Evolutionary conservation across 164 flowering plant species (phyloP).

Genomic region (Aristolochia californica): DNA sequence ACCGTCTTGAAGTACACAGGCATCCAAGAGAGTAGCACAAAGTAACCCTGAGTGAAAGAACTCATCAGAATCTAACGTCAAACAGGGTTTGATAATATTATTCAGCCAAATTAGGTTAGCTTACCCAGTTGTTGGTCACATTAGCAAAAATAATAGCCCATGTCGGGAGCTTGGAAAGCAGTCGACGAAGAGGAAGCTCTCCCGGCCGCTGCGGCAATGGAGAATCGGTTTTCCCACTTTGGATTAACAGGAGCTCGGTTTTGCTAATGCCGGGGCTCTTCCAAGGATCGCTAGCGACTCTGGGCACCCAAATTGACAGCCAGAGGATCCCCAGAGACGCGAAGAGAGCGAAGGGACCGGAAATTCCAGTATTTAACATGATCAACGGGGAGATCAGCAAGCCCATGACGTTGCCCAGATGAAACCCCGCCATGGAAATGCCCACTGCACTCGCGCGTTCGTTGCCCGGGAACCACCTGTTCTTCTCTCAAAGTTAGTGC

Average conservation of each 20-base stretch:
- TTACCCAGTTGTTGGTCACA: conserved; percentile 85
- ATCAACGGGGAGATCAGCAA: conserved; percentile 60
- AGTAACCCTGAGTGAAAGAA: conserved; percentile 59
- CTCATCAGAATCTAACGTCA: neutral
- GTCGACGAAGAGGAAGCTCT: conserved; percentile 39
- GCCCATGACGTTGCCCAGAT: conserved; percentile 78
- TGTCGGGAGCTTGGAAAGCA: conserved; percentile 67
- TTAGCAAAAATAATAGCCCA: conserved; percentile 88
- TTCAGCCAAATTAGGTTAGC: neutral
- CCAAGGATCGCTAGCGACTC: conserved; percentile 54
- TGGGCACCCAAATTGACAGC: conserved; percentile 45
- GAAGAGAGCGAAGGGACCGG: conserved; percentile 74
- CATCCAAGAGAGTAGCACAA: conserved; percentile 98
- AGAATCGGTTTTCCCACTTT: conserved; percentile 52
- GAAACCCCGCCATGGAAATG: conserved; percentile 91
- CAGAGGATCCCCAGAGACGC: conserved; percentile 74
- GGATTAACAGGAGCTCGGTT: conserved; percentile 57
- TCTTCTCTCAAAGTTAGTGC: neutral
- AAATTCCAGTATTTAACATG: conserved; percentile 51
- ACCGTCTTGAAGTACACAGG: conserved; percentile 95
- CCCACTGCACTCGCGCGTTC: conserved; percentile 95
- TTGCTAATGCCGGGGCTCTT: conserved; percentile 38
- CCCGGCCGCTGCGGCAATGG: conserved; percentile 9
- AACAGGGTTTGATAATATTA: neutral
- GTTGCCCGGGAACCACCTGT: conserved; percentile 78